A percentile compares a stretch with the other conserved stretches of the same genome.
Evolutionary conservation across 2,329 filamentous ascomycete species (phyloP).

Genomic region (Diaporthe vexans): DNA sequence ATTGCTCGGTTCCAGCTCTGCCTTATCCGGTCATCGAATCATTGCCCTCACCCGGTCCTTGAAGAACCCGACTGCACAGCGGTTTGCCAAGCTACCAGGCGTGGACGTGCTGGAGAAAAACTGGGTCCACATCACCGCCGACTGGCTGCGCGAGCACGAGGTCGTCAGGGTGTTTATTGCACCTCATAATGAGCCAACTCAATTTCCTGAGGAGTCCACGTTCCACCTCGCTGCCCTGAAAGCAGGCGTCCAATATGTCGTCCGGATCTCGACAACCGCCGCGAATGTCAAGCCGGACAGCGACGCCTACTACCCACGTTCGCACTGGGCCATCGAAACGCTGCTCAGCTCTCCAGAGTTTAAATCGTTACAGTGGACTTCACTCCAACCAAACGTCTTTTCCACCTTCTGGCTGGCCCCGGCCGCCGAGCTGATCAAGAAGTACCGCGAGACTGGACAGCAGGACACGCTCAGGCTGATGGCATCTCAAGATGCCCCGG

Average conservation of each 20-base stretch:
- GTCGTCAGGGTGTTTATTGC: conserved; percentile 57
- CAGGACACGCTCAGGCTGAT: neutral
- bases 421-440: conserved; percentile 2
- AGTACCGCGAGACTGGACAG: neutral
- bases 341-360: conserved; percentile 18
- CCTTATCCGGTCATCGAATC: neutral
- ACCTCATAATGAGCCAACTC: conserved; percentile 52
- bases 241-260: conserved; percentile 8
- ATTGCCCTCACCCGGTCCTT: conserved; percentile 10
- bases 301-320: conserved; percentile 7
- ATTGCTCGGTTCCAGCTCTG: neutral
- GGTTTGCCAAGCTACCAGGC: neutral
- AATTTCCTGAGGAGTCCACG: conserved; percentile 47
- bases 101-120: conserved; percentile 36
- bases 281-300: neutral
- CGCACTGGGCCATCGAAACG: conserved; percentile 17
- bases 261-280: neutral
- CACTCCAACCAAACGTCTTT: neutral
- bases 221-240: conserved; percentile 6
- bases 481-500: conserved; percentile 3
- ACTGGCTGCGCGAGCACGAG: conserved; percentile 55
- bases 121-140: conserved; percentile 55
- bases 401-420: neutral
- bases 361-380: neutral
- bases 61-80: neutral